These are phyloP conservation scores for Penicillium brevicompactum DNA, from an alignment of 2,329 filamentous ascomycete species.

Conservation along the genomic window DNA sequence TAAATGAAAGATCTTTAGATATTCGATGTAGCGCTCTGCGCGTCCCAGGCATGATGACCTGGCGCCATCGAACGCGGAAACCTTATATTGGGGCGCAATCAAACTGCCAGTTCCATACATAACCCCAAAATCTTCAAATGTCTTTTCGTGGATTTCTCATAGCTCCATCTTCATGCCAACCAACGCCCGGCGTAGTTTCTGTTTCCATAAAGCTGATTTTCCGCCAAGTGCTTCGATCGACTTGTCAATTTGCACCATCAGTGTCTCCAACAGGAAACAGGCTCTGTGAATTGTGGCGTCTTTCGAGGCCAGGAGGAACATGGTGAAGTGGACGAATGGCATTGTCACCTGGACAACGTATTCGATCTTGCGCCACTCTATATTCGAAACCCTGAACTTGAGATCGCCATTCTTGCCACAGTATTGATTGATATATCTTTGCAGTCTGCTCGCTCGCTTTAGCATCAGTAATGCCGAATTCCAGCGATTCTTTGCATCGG, in stretches of 20 bases:
- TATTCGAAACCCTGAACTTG: neutral
- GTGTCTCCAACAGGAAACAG: neutral
- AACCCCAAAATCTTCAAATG: too few relatives aligned
- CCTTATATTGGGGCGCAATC: too few relatives aligned
- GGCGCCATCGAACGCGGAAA: too few relatives aligned
- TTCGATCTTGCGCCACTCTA: slow-evolving; percentile 1
- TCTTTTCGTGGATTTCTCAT: too few relatives aligned
- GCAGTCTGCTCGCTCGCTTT: neutral
- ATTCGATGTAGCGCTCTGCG: too few relatives aligned
- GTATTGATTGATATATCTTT: neutral
- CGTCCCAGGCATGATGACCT: too few relatives aligned
- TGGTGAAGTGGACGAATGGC: neutral
- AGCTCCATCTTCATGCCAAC: too few relatives aligned
- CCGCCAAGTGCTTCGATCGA: neutral
- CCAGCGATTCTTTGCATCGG: neutral
- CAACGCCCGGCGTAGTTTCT: too few relatives aligned
- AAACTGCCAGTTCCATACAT: too few relatives aligned
- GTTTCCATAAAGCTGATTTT: neutral
- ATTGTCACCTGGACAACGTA: neutral
- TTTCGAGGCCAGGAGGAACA: neutral
- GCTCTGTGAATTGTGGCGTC: neutral
- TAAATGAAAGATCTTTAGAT: too few relatives aligned
- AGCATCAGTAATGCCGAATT: neutral
- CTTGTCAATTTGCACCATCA: neutral
- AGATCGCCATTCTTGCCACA: neutral